Evolutionary conservation across 2,329 filamentous ascomycete species (phyloP), one percentile per base, ranked within the genome.

Genomic region (Ophiostoma fasciatum): DNA sequence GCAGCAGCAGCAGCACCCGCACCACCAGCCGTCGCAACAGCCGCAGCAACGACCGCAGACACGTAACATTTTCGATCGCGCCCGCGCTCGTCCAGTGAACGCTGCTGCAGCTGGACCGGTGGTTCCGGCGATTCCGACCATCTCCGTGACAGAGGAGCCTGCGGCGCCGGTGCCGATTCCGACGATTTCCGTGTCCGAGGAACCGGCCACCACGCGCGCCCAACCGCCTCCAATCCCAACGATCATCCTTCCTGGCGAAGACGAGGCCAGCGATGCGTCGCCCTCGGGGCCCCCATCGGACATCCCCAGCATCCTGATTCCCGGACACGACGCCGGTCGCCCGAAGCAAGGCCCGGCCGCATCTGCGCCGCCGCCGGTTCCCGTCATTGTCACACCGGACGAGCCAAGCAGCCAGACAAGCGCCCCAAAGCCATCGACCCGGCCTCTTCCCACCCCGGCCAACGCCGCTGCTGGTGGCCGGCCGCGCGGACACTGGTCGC

Each of bases 401-500:
- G 56, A 54, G 18, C n/a, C n/a, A n/a, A 45, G 11, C 19, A 14
- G 12, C 12, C 6, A 14, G 10, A 14, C 14, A 6, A 14, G 27
- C 10, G 6, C 12, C 27, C 15, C n/a, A 9, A 17, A 48, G 25
- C 17, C 15, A 17, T 46, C 59, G 33, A 17, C 28, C 10, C 52
- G 64, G 35, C 61, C 68, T 7, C 54, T 74, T 2, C 70, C 70
- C 1, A 60, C 56, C 3, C 68, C 68, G 5, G 55, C 55, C 14
- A 50, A 53, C 25, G 51, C 48, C 2, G 50, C 48, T 4, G 31
- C 7, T 46, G 51, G 12, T 50, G 55, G 54, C 25, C 57, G 58
- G 21, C 57, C 61, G 13, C 59, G 57, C 25, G 57, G 66, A n/a
- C 71, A 76, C 46, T 76, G 71, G 72, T 74, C 70, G 3, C 69